phyloP scores from a whole-genome alignment of 1,284 basidiomycete species.

The Peniophora sp. region DNA sequence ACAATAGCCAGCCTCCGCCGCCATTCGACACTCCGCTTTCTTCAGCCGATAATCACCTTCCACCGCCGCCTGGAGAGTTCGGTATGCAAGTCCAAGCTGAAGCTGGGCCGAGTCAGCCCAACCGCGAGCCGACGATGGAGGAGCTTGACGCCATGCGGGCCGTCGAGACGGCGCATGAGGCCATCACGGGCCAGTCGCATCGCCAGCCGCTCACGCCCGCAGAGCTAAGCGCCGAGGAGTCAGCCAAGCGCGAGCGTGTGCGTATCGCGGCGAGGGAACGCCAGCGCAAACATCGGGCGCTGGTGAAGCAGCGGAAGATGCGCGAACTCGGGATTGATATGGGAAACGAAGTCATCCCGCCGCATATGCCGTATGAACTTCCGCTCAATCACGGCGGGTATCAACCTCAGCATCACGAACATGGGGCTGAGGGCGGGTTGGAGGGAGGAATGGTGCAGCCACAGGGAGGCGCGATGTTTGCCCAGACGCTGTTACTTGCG shows the following conservation, averaged over 20 bases:
- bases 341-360: conserved; percentile 52
- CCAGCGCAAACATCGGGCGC: conserved; percentile 68
- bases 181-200: conserved; percentile 12
- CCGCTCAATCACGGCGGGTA: conserved; percentile 16
- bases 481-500: conserved; percentile 60
- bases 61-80: not conserved
- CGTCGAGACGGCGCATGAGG: too few species aligned
- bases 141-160: too few species aligned
- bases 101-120: too few species aligned
- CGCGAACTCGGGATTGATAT: conserved; percentile 69
- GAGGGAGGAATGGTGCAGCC: conserved; percentile 23
- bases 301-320: conserved; percentile 71
- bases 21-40: conserved; percentile 9
- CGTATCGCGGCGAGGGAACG: conserved; percentile 67
- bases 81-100: too few species aligned
- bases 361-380: conserved; percentile 19
- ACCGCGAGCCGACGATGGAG: too few species aligned
- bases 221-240: conserved; percentile 53
- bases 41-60: not conserved
- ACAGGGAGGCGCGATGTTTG: conserved; percentile 59
- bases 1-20: conserved; percentile 12
- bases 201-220: conserved; percentile 14
- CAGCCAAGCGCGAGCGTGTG: conserved; percentile 55
- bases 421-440: too few species aligned
- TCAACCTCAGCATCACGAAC: conserved; percentile 16